These are phyloP conservation scores for Fusarium continuum DNA, from an alignment of 2,329 filamentous ascomycete genomes.

Conservation along the genomic window DNA sequence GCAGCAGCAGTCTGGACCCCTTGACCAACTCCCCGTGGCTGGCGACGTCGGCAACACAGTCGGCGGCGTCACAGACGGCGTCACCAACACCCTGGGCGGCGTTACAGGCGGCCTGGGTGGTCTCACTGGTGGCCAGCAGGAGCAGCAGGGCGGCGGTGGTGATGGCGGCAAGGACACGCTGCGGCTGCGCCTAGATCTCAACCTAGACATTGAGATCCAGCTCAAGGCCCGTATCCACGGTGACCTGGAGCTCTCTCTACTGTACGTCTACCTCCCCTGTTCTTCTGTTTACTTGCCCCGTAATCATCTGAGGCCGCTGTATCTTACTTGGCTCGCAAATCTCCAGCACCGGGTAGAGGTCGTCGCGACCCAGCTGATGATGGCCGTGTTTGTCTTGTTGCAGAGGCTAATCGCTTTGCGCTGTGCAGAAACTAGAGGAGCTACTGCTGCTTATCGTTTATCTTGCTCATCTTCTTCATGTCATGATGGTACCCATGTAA, in stretches of 20 bases:
- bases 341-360: slow-evolving; percentile 42
- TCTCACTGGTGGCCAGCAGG: slow-evolving; percentile 50
- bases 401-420: slow-evolving; percentile 41
- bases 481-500: slow-evolving; percentile 35
- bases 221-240: slow-evolving; percentile 87
- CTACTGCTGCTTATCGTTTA: not conserved
- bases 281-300: not conserved
- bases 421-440: slow-evolving; percentile 34
- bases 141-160: slow-evolving; percentile 44
- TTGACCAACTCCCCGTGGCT: slow-evolving; percentile 52
- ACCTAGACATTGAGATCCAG: slow-evolving; percentile 85
- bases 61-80: slow-evolving; percentile 54
- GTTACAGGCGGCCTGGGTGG: slow-evolving; percentile 52
- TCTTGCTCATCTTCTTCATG: slow-evolving; percentile 2
- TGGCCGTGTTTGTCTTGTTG: slow-evolving; percentile 2
- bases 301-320: slow-evolving; percentile 23
- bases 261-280: slow-evolving; percentile 56
- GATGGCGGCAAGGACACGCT: slow-evolving; percentile 67
- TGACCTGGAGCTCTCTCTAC: slow-evolving; percentile 79
- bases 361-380: slow-evolving; percentile 17
- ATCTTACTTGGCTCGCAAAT: slow-evolving; percentile 42
- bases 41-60: slow-evolving; percentile 49
- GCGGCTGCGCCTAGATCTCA: slow-evolving; percentile 78
- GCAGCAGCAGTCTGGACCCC: slow-evolving; percentile 40
- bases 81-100: slow-evolving; percentile 54